phyloP scores from a whole-genome alignment of 2,329 filamentous ascomycete genomes.

The Neophaeococcomyces mojaviensis region DNA sequence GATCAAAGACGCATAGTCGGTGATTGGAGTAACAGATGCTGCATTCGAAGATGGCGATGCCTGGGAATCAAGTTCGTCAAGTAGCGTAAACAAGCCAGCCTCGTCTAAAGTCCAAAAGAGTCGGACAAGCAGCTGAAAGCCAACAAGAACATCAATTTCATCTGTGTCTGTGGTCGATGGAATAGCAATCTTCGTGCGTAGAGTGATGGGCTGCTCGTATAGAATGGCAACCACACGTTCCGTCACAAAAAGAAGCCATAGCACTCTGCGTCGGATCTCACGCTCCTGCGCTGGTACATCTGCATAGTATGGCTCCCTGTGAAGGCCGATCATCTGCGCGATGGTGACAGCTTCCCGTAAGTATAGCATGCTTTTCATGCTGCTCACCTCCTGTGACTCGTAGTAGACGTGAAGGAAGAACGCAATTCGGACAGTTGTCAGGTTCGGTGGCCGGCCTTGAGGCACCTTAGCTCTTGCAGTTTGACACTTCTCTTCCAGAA shows the following conservation, averaged over 20 bases:
- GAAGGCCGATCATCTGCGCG: slow-evolving; percentile 44
- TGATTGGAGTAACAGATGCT: not conserved
- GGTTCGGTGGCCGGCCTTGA: slow-evolving; percentile 17
- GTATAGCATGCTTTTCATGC: slow-evolving; percentile 40
- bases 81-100: not conserved
- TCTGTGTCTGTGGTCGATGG: slow-evolving; percentile 7
- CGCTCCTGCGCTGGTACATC: slow-evolving; percentile 33
- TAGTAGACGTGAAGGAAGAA: slow-evolving; percentile 49
- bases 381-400: slow-evolving; percentile 20
- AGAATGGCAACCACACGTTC: slow-evolving; percentile 23
- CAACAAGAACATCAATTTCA: slow-evolving; percentile 4
- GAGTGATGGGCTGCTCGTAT: slow-evolving; percentile 8
- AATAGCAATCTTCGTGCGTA: slow-evolving; percentile 2
- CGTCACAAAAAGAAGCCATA: slow-evolving; percentile 46
- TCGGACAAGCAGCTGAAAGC: not conserved
- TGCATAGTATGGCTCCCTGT: slow-evolving; percentile 38
- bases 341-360: slow-evolving; percentile 45
- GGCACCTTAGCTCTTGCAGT: slow-evolving; percentile 14
- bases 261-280: slow-evolving; percentile 39
- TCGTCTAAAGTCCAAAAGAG: slow-evolving; percentile 3
- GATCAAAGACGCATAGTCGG: slow-evolving; percentile 1
- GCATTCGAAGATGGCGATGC: slow-evolving; percentile 2
- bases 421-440: slow-evolving; percentile 39
- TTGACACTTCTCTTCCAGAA: slow-evolving; percentile 33
- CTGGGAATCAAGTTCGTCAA: slow-evolving; percentile 5